Conservation (phyloP, 306 rosid species). For the Pyrus pyrifolia region DNA sequence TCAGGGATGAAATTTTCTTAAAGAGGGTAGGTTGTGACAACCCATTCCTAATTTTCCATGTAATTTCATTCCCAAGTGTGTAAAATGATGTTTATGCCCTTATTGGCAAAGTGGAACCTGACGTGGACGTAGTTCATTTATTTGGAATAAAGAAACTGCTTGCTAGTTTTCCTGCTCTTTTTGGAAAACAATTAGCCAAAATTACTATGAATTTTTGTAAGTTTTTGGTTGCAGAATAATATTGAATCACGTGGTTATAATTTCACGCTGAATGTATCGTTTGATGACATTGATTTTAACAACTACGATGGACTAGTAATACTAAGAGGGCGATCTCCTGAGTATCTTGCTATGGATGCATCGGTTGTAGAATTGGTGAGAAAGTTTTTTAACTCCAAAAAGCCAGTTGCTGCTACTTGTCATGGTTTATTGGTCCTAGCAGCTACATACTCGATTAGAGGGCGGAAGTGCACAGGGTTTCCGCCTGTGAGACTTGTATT, state of each 20-base stretch:
- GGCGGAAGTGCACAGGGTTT: conserved; percentile 58
- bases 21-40: no score
- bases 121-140: no score
- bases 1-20: no score
- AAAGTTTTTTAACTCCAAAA: conserved; percentile 41
- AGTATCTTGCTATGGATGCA: conserved; percentile 59
- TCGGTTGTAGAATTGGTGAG: conserved; percentile 43
- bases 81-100: no score
- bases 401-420: conserved; percentile 65
- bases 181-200: no score
- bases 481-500: conserved; percentile 48
- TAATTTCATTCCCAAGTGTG: no score
- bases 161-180: no score
- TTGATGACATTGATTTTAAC: conserved; percentile 49
- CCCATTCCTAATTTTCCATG: no score
- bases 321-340: conserved; percentile 85
- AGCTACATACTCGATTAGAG: conserved; percentile 59
- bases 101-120: no score
- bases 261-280: conserved; percentile 69
- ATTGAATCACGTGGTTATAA: conserved; percentile 74
- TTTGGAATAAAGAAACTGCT: no score
- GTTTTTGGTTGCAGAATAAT: conserved; percentile 40
- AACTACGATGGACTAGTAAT: conserved; percentile 70
- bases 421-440: conserved; percentile 80
- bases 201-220: neutral